phyloP scores from a whole-genome alignment of 2,329 filamentous ascomycete species.

The Microdochium bolleyi region DNA sequence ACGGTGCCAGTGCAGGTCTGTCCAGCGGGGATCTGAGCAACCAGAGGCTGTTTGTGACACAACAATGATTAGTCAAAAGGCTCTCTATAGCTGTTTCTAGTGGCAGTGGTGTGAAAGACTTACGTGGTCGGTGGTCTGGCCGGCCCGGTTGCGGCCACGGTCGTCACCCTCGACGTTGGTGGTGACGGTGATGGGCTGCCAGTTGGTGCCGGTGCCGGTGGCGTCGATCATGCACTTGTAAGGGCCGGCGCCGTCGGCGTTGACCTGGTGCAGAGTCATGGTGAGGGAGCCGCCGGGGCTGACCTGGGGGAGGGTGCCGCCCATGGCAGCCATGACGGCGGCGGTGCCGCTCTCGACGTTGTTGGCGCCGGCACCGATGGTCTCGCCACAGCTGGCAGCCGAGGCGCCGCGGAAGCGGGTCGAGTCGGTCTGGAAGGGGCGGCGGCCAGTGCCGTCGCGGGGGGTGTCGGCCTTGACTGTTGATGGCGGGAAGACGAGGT shows the following conservation, averaged over 20 bases:
- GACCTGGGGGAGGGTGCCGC: constrained; percentile 50
- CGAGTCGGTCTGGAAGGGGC: constrained; percentile 56
- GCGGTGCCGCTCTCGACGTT: constrained; percentile 46
- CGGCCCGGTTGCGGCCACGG: constrained; percentile 33
- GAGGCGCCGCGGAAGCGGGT: constrained; percentile 51
- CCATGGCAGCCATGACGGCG: constrained; percentile 49
- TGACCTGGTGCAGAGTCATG: constrained; percentile 62
- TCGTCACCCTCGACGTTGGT: constrained; percentile 42
- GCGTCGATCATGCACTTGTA: constrained; percentile 58
- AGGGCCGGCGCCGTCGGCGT: constrained; percentile 57
- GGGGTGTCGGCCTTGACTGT: constrained; percentile 42
- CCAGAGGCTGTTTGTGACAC: constrained; percentile 30
- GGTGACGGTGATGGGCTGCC: constrained; percentile 46
- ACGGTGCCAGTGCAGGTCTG: constrained; percentile 52
- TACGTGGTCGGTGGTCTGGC: constrained; percentile 28
- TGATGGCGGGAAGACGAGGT: background rate
- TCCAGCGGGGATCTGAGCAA: constrained; percentile 44
- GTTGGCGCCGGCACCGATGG: constrained; percentile 47
- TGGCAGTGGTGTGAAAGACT: background rate
- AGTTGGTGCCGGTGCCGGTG: constrained; percentile 47
- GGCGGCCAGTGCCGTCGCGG: constrained; percentile 50
- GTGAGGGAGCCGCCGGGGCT: constrained; percentile 44
- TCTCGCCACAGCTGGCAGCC: constrained; percentile 49
- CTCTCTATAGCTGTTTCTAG: too few relatives aligned
- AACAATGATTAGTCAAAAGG: background rate